Evolutionary conservation across 192 early-diverging fungal genomes (phyloP).

Genomic region (Cetraspora pellucida): DNA sequence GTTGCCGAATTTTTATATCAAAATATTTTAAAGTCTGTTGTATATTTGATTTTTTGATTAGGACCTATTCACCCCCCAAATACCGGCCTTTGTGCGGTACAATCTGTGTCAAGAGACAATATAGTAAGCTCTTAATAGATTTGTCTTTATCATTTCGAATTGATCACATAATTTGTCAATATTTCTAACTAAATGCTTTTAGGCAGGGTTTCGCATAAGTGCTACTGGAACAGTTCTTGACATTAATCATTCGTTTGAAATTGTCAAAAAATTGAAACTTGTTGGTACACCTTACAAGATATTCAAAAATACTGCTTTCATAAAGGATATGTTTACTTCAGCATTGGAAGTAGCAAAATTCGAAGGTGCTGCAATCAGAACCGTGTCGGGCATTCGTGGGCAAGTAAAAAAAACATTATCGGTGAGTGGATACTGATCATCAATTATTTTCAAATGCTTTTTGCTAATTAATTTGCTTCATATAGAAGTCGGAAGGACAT

Average conservation of each 20-base stretch:
- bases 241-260: slow-evolving; percentile 87
- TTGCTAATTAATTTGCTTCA: neutral
- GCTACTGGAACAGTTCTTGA: slow-evolving; percentile 95
- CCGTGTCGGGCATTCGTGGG: slow-evolving; percentile 95
- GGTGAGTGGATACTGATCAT: slow-evolving; percentile 39
- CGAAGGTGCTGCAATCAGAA: slow-evolving; percentile 93
- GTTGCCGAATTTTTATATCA: neutral
- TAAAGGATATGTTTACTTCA: slow-evolving; percentile 98
- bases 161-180: too few relatives aligned
- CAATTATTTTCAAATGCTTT: slow-evolving; percentile 3
- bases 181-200: neutral
- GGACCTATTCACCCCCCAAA: slow-evolving; percentile 94
- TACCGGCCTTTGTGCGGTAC: slow-evolving; percentile 94
- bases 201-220: slow-evolving; percentile 84
- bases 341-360: slow-evolving; percentile 97
- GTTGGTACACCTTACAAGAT: slow-evolving; percentile 94
- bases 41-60: slow-evolving; percentile 22
- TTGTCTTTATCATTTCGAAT: neutral
- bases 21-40: neutral
- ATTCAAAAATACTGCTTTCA: slow-evolving; percentile 95
- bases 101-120: slow-evolving; percentile 65
- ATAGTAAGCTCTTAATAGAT: slow-evolving; percentile 39
- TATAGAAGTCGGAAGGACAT: slow-evolving; percentile 79
- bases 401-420: slow-evolving; percentile 92
- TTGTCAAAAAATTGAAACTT: slow-evolving; percentile 99